These are phyloP conservation scores for Syzygium malaccense DNA, from an alignment of 441 rosid species.

Conservation along the genomic window DNA sequence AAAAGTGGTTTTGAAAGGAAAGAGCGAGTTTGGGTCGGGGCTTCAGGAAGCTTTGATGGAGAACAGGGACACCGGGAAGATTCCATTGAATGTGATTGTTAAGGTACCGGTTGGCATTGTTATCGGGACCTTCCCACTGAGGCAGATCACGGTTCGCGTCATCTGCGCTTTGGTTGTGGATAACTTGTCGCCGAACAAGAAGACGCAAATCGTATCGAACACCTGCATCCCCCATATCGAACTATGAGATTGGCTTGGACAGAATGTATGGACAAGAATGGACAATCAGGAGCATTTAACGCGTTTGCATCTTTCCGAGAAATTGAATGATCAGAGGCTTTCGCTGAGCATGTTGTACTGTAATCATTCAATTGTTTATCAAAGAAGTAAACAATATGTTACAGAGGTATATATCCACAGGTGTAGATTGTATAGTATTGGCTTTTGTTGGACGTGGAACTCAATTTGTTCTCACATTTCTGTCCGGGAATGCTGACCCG, in stretches of 20 bases:
- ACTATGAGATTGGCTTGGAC: constrained; percentile 1
- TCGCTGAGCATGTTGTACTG: background rate
- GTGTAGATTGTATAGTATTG: background rate
- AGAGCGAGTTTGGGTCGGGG: constrained; percentile 24
- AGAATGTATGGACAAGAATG: background rate
- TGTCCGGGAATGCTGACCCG: background rate
- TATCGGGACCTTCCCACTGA: constrained; percentile 17
- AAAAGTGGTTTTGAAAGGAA: constrained; percentile 22
- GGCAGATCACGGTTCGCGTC: constrained; percentile 20
- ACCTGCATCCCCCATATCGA: constrained; percentile 13
- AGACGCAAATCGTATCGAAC: constrained; percentile 22
- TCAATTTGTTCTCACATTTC: background rate
- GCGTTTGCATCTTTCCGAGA: background rate
- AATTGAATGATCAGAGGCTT: background rate
- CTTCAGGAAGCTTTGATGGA: constrained; percentile 26
- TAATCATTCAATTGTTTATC: background rate
- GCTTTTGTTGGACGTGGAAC: background rate
- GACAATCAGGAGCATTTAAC: background rate
- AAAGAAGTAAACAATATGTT: background rate
- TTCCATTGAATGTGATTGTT: constrained; percentile 33
- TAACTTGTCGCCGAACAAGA: constrained; percentile 26
- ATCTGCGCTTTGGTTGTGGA: constrained; percentile 40
- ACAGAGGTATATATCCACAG: background rate
- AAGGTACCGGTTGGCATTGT: constrained; percentile 31
- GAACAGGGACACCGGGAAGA: constrained; percentile 19